A percentile compares a stretch with the other conserved stretches of the same genome.
Evolutionary conservation across 2,329 filamentous ascomycete genomes (phyloP).

Genomic region (Hymenoscyphus repandus): DNA sequence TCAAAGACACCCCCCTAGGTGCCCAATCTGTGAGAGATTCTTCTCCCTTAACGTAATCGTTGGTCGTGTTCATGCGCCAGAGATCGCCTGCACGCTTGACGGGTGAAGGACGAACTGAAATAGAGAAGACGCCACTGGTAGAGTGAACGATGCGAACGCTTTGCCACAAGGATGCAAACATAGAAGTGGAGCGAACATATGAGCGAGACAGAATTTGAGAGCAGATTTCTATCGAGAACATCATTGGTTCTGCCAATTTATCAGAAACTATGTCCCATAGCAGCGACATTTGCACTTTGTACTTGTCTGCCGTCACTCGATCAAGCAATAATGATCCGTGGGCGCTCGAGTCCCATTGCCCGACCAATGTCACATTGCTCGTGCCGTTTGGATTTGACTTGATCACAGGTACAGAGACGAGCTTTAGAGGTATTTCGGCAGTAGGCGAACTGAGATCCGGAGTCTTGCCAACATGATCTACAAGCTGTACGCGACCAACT

Average conservation of each 20-base stretch:
- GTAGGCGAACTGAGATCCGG: conserved; percentile 70
- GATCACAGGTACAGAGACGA: conserved; percentile 72
- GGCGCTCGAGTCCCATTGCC: conserved; percentile 93
- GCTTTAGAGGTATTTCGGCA: conserved; percentile 69
- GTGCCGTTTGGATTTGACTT: conserved; percentile 88
- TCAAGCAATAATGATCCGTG: conserved; percentile 93
- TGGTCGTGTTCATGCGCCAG: conserved; percentile 92
- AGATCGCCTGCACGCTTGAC: conserved; percentile 89
- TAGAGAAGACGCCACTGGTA: conserved; percentile 77
- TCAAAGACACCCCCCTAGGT: conserved; percentile 81
- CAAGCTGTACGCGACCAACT: conserved; percentile 74
- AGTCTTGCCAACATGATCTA: conserved; percentile 81
- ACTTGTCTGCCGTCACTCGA: conserved; percentile 85
- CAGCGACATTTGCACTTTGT: conserved; percentile 81
- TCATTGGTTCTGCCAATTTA: conserved; percentile 82
- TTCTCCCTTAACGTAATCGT: conserved; percentile 95
- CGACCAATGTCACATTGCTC: conserved; percentile 76
- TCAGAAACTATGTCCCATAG: conserved; percentile 81
- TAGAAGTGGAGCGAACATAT: conserved; percentile 79
- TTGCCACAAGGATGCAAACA: conserved; percentile 84
- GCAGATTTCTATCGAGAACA: conserved; percentile 74
- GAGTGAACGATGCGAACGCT: conserved; percentile 81
- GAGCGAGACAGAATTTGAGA: conserved; percentile 79
- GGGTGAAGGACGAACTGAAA: conserved; percentile 79
- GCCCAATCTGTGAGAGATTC: conserved; percentile 81